Conservation (phyloP, 2,329 filamentous ascomycete genomes). For the Colletotrichum eremochloae region DNA sequence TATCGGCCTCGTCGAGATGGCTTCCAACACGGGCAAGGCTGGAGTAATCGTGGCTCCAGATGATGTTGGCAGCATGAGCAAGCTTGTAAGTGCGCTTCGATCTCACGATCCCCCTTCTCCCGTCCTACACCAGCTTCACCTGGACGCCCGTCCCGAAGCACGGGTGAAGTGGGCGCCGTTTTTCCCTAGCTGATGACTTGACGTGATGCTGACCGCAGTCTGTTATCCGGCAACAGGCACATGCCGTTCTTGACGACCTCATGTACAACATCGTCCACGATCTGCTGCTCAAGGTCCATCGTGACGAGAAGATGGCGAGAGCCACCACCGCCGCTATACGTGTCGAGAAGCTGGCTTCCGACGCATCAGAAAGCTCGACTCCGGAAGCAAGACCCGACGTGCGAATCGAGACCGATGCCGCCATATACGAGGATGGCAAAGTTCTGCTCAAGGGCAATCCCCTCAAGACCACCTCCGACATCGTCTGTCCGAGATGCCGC, state of each 20-base stretch:
- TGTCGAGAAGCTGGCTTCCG: conserved; percentile 72
- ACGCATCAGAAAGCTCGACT: conserved; percentile 66
- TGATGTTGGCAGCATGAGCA: conserved; percentile 67
- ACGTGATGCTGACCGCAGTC: conserved; percentile 27
- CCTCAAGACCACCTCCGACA: conserved; percentile 77
- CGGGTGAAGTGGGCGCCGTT: not conserved
- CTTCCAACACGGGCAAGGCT: conserved; percentile 65
- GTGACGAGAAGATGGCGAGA: conserved; percentile 82
- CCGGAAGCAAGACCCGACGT: conserved; percentile 68
- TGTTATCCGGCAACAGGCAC: conserved; percentile 59
- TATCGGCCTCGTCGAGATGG: conserved; percentile 48
- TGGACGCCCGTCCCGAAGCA: conserved; percentile 1
- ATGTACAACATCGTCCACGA: conserved; percentile 84
- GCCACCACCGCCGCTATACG: conserved; percentile 74
- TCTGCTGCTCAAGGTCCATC: conserved; percentile 80
- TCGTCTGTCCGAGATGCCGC: conserved; percentile 80
- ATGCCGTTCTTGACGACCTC: conserved; percentile 79
- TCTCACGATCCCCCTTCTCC: not conserved
- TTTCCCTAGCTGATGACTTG: conserved; percentile 8
- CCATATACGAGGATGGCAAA: conserved; percentile 77
- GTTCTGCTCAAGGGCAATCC: conserved; percentile 80
- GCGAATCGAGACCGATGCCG: conserved; percentile 75
- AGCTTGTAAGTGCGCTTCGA: conserved; percentile 66
- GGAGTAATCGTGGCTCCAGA: conserved; percentile 68
- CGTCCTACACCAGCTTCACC: not conserved